Percentiles rank a stretch among this genome's conserved stretches.
Conservation (phyloP, 2,329 filamentous ascomycete genomes). For the Nemania diffusa region DNA sequence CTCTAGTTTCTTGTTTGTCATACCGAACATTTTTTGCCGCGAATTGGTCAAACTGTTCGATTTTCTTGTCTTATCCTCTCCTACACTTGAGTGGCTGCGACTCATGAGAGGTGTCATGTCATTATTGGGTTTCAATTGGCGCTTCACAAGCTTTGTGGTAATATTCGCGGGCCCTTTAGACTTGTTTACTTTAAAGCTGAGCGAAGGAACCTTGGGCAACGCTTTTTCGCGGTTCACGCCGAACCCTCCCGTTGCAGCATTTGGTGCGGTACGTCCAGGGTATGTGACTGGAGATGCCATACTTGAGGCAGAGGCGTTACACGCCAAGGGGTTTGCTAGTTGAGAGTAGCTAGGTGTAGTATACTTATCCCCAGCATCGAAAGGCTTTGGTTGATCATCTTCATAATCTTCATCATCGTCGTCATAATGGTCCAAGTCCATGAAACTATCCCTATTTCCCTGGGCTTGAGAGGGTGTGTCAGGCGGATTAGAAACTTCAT, state of each 20-base stretch:
- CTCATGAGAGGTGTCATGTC: constrained; percentile 28
- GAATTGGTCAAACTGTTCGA: constrained; percentile 22
- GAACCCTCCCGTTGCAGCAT: constrained; percentile 21
- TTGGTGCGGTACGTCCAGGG: constrained; percentile 1
- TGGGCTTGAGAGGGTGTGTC: constrained; percentile 5
- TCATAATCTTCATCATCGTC: constrained; percentile 21
- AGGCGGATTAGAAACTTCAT: neutral
- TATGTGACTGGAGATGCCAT: neutral
- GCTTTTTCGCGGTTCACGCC: constrained; percentile 28
- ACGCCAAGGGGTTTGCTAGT: neutral
- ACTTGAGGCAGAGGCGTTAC: neutral
- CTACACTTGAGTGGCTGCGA: constrained; percentile 32
- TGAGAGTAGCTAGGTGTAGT: neutral
- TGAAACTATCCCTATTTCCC: neutral
- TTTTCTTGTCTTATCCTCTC: constrained; percentile 37
- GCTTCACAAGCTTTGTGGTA: constrained; percentile 35
- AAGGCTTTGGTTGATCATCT: constrained; percentile 23
- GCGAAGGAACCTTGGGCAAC: constrained; percentile 36
- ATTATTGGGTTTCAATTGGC: constrained; percentile 27
- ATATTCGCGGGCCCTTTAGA: constrained; percentile 22
- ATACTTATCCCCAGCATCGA: constrained; percentile 24
- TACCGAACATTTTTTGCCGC: constrained; percentile 25
- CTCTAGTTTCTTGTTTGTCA: constrained; percentile 34
- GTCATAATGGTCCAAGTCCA: neutral
- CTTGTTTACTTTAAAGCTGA: constrained; percentile 34